These are phyloP conservation scores for Aspergillus sp. DNA, from an alignment of 2,329 filamentous ascomycete genomes.

Conservation along the genomic window DNA sequence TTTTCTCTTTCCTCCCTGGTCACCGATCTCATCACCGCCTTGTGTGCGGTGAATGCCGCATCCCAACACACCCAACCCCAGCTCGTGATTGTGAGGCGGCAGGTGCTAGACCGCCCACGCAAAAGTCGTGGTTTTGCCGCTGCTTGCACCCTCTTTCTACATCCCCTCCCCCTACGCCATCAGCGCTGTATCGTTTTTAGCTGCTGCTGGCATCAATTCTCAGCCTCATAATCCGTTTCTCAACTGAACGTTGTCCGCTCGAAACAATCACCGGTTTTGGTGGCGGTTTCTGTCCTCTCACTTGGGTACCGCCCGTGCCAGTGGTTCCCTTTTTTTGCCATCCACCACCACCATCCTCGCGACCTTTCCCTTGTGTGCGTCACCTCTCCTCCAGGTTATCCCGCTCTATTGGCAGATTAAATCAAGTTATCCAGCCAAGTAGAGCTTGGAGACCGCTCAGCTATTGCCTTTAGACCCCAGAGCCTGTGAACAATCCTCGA, in stretches of 20 bases:
- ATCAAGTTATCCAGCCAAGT: not conserved
- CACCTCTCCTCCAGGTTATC: constrained; percentile 1
- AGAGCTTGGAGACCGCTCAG: not conserved
- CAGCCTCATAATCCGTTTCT: not conserved
- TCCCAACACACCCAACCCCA: constrained; percentile 27
- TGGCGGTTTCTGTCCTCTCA: constrained; percentile 16
- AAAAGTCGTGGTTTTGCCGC: constrained; percentile 41
- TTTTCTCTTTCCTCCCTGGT: constrained; percentile 15
- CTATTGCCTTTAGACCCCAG: not conserved
- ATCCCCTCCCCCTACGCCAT: constrained; percentile 24
- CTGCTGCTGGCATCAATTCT: constrained; percentile 10
- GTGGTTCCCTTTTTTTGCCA: constrained; percentile 26
- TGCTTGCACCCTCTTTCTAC: constrained; percentile 27
- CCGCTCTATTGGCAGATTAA: not conserved
- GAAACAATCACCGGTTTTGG: constrained; percentile 4
- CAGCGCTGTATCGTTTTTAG: constrained; percentile 14
- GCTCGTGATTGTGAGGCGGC: constrained; percentile 25
- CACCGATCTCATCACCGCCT: constrained; percentile 43
- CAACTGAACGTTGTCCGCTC: not conserved
- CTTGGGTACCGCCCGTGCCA: constrained; percentile 5
- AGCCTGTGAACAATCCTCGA: constrained; percentile 1
- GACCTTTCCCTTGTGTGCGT: constrained; percentile 21
- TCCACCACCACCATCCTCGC: constrained; percentile 17
- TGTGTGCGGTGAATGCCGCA: constrained; percentile 1
- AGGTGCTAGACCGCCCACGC: constrained; percentile 40